Base-by-base conservation (phyloP, 176 grass and related monocot genomes). In the Carex scoparia region DNA sequence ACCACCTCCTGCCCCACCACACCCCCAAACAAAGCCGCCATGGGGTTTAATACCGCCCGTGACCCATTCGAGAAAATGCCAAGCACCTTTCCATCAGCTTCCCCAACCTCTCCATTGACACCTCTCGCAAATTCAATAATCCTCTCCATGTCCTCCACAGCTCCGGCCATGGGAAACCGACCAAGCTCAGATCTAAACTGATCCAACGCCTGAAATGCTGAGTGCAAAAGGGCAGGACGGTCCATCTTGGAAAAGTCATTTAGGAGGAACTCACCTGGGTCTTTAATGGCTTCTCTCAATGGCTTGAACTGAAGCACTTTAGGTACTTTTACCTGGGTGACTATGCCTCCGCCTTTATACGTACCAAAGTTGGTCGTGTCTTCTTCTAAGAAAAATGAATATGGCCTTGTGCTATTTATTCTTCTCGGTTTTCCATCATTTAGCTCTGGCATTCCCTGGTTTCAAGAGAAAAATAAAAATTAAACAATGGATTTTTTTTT, bases 181-280 rank as follows among this genome's bases (percentile, higher is more conserved):
- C 27, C 77, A 61, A 87, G 67, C 53, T 94, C 92, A 84, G 57
- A 77, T 63, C 89, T 92, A 74, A 97, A 97, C 86, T 88, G 90
- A 73, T 94, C 94, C 87, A 97, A 87, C 3, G 92, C 94, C 91
- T 94, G 94, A 87, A 97, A 97, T 70, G 90, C 92, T 85, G 92
- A 87, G 87, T 97, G 94, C 61, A 97, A 65, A 70, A 97, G 86
- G 74, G 94, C 87, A 81, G 94, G 80, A 23, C 86, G 92, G 11
- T 97, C 92, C 18, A 97, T 94, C 73, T 97, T 97, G 65, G 94
- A 97, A 85, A 92, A 97, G 73, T 97, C 94, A 38, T 92, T 92
- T 83, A 97, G 86, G 61, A 97, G 94, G 77, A 97, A 97, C 77
- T 97, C 94, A 48, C 94, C 94, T 46, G 89, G 94, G 79, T 97